These are phyloP conservation scores for Xylariaceae sp. DNA, from an alignment of 2,329 filamentous ascomycete species.

Conservation along the genomic window DNA sequence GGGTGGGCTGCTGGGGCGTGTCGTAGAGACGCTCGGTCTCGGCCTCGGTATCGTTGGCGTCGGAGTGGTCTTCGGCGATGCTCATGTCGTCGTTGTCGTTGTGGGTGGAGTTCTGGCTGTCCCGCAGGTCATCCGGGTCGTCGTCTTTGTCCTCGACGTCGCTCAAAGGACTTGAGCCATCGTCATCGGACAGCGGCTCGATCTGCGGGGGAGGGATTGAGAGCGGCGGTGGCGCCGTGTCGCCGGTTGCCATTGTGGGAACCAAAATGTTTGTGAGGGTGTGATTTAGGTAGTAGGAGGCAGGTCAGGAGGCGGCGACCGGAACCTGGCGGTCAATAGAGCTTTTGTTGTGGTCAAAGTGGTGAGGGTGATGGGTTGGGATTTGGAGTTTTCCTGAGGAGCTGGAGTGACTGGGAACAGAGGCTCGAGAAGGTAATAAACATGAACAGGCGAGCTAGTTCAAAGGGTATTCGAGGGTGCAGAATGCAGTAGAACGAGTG, in stretches of 20 bases:
- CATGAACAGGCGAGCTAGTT: too few species aligned
- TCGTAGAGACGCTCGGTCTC: slow-evolving; percentile 91
- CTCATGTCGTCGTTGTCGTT: slow-evolving; percentile 24
- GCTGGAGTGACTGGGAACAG: too few species aligned
- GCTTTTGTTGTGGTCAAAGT: slow-evolving; percentile 2
- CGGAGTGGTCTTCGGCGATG: slow-evolving; percentile 54
- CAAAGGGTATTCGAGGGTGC: too few species aligned
- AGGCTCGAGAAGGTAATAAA: too few species aligned
- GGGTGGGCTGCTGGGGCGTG: slow-evolving; percentile 65
- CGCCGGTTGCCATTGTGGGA: slow-evolving; percentile 47
- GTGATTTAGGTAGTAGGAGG: not conserved
- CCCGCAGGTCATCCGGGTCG: slow-evolving; percentile 61
- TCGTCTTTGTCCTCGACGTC: slow-evolving; percentile 80
- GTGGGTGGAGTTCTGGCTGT: slow-evolving; percentile 31
- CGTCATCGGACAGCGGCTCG: slow-evolving; percentile 49
- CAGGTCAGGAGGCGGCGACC: not conserved
- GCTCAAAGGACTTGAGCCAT: slow-evolving; percentile 86
- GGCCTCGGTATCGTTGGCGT: slow-evolving; percentile 71
- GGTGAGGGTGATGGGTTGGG: slow-evolving; percentile 8
- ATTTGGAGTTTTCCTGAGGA: slow-evolving; percentile 7
- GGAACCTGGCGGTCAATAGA: not conserved
- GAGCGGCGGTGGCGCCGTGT: slow-evolving; percentile 45
- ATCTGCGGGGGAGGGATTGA: slow-evolving; percentile 46
- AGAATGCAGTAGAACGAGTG: slow-evolving; percentile 15
- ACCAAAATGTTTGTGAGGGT: not conserved